phyloP scores from a whole-genome alignment of 257 asterid genomes.

The Gentiana straminea region DNA sequence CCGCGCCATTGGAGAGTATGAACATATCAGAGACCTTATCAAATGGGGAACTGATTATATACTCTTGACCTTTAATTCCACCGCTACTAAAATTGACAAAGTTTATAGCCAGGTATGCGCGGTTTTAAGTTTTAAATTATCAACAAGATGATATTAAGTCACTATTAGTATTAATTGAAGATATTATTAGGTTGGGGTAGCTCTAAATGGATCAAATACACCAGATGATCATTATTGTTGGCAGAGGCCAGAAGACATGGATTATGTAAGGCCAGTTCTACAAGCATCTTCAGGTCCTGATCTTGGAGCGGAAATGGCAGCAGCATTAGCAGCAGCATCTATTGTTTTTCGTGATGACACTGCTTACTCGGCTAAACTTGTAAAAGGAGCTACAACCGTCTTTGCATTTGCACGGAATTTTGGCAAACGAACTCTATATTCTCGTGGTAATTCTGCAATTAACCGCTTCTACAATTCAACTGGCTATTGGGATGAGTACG shows the following conservation, averaged over 20 bases:
- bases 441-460: slow-evolving; percentile 39
- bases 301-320: slow-evolving; percentile 77
- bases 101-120: slow-evolving; percentile 51
- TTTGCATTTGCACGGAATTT: slow-evolving; percentile 48
- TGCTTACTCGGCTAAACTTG: slow-evolving; percentile 42
- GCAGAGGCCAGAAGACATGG: slow-evolving; percentile 84
- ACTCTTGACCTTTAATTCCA: slow-evolving; percentile 67
- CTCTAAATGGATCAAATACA: slow-evolving; percentile 38
- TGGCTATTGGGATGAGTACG: slow-evolving; percentile 55
- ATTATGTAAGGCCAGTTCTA: slow-evolving; percentile 45
- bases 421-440: slow-evolving; percentile 29
- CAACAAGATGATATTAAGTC: neutral
- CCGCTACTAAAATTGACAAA: slow-evolving; percentile 55
- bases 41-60: slow-evolving; percentile 91
- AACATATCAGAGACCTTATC: slow-evolving; percentile 58
- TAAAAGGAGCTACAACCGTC: slow-evolving; percentile 42
- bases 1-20: slow-evolving; percentile 57
- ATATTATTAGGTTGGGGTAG: slow-evolving; percentile 51
- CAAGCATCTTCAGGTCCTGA: slow-evolving; percentile 48
- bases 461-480: slow-evolving; percentile 75
- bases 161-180: neutral
- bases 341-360: slow-evolving; percentile 56
- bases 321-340: slow-evolving; percentile 81
- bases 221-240: slow-evolving; percentile 93
- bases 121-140: too few relatives aligned